Conservation (phyloP, 805 yeast species). For the Pachysolen tannophilus region DNA sequence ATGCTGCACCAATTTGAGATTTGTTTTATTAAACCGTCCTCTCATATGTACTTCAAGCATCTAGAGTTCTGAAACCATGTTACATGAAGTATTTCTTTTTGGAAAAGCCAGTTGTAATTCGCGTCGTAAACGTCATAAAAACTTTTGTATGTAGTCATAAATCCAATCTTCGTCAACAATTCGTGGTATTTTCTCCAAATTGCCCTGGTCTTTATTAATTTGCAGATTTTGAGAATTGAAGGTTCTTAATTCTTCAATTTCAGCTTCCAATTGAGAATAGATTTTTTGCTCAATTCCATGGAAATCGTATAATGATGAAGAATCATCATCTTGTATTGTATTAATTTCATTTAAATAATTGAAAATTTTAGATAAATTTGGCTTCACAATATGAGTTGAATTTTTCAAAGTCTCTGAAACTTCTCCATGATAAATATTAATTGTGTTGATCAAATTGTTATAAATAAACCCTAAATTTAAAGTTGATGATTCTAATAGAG, state of each 20-base stretch:
- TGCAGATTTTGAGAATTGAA: background rate
- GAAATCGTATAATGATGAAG: too few relatives aligned
- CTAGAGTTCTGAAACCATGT: too few relatives aligned
- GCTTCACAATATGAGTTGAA: conserved; percentile 33
- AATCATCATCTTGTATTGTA: too few relatives aligned
- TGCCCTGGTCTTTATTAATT: conserved; percentile 6
- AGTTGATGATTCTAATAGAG: background rate
- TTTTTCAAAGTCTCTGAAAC: conserved; percentile 18
- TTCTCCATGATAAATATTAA: conserved; percentile 39
- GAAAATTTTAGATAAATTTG: conserved; percentile 10
- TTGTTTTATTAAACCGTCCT: too few relatives aligned
- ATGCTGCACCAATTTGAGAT: too few relatives aligned
- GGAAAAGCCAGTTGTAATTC: too few relatives aligned
- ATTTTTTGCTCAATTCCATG: too few relatives aligned
- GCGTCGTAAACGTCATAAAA: too few relatives aligned
- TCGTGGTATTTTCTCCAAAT: conserved; percentile 21
- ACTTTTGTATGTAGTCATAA: background rate
- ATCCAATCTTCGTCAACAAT: conserved; percentile 24
- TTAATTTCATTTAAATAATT: conserved; percentile 8
- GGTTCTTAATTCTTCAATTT: conserved; percentile 6
- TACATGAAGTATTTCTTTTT: too few relatives aligned
- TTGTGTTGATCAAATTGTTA: conserved; percentile 15
- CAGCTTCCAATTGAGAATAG: conserved; percentile 1
- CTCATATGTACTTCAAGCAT: too few relatives aligned
- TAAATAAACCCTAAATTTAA: conserved; percentile 6